These are phyloP conservation scores for Flaveria brownii DNA, from an alignment of 129 eudicot species.

Conservation along the genomic window DNA sequence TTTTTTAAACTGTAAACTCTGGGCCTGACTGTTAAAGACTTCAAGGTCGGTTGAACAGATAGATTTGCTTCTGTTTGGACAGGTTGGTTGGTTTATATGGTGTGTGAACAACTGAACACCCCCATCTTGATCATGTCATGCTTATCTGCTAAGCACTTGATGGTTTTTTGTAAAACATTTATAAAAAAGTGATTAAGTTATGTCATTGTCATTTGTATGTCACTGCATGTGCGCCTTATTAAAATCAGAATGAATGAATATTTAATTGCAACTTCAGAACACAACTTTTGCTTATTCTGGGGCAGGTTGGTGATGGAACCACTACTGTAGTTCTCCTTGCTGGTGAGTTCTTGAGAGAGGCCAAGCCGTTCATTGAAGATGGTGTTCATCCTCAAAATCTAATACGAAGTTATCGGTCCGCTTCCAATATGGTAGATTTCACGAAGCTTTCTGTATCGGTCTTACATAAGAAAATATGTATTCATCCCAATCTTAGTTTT, in stretches of 20 bases:
- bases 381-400: constrained; percentile 99
- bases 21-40: no score
- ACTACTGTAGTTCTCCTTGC: constrained; percentile 97
- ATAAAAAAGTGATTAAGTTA: not conserved
- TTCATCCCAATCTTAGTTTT: not conserved
- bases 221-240: not conserved
- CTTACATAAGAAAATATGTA: not conserved
- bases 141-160: no score
- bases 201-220: not conserved
- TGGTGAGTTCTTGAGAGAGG: constrained; percentile 95
- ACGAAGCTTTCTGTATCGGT: not conserved
- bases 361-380: constrained; percentile 94
- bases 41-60: no score
- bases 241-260: not conserved
- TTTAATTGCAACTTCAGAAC: not conserved
- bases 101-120: no score
- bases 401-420: constrained; percentile 74
- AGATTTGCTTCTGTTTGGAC: no score
- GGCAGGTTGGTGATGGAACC: constrained; percentile 99
- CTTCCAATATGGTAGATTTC: constrained; percentile 59
- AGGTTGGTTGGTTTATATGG: no score
- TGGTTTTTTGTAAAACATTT: no score
- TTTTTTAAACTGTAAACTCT: no score
- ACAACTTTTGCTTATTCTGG: constrained; percentile 14
- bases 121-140: no score